Evolutionary conservation across 495 filamentous ascomycete species (phyloP), one percentile per base, ranked within the genome.

Genomic region (Parathielavia appendiculata): DNA sequence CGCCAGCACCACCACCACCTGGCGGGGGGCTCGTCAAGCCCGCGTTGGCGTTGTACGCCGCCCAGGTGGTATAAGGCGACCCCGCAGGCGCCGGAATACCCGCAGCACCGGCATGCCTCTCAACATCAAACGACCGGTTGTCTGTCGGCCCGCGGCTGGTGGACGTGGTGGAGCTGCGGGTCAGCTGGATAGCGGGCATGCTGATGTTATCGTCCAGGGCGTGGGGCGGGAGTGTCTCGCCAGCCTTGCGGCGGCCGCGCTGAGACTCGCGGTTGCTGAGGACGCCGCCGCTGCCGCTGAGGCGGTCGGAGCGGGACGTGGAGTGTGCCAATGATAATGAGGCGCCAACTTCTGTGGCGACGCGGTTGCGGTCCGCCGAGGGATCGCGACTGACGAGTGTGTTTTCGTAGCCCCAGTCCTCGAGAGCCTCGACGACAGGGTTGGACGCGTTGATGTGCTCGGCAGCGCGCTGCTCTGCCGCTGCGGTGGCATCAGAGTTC

Each of bases 211-310:
- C 66, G 13, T 51, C 59, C 12, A 65, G 43, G 17, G 63, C 17
- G 7, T 59, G 59, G 5, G 65, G 40, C 23, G 76, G 70, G 5
- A 73, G 52, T 5, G 69, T 70, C 30, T 76, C 74, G 30, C 76
- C 76, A 12, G 73, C 71, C 51, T 65, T 71, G 57, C 76, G 74
- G n/a, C 74, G 74, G 17, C 76, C 75, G 51, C 74, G 74, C 54
- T 76, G 73, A 39, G 75, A 77, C 47, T 71, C 66, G 30, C 68
- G 69, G 52, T 62, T 65, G 55, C 54, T 43, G 22, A 65, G 62
- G 53, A 23, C 20, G 26, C 17, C 13, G 12, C 7, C 4, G 26
- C 20, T 3, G 32, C 48, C 48, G 32, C 32, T 36, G n/a, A 71
- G 62, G 12, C 14, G 16, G 9, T 69, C 63, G 5, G 65, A 38